A percentile compares a stretch with the other conserved stretches of the same genome.
Conservation (phyloP, 352 stramenopile genomes). For the Phytopythium oedochilum region DNA sequence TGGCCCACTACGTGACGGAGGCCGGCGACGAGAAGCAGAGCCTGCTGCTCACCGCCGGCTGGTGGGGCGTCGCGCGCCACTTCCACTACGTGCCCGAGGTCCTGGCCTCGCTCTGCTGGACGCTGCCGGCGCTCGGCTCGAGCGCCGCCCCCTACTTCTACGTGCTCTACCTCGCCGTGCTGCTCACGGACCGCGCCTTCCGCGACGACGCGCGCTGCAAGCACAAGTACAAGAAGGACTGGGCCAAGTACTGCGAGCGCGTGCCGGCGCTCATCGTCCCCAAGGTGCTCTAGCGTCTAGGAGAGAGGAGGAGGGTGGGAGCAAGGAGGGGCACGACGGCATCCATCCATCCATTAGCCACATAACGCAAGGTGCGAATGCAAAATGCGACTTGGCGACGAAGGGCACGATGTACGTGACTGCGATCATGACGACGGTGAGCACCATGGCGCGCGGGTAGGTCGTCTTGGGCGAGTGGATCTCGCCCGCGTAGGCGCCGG, state of each 20-base stretch:
- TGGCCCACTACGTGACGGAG: slow-evolving; percentile 90
- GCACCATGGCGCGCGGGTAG: slow-evolving; percentile 82
- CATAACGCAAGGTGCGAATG: too few species aligned
- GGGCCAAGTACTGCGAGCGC: slow-evolving; percentile 88
- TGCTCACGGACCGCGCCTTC: slow-evolving; percentile 94
- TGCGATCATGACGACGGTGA: slow-evolving; percentile 73
- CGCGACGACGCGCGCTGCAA: slow-evolving; percentile 94
- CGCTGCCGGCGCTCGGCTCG: slow-evolving; percentile 48
- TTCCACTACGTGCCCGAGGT: slow-evolving; percentile 96
- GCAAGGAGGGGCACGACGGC: too few species aligned
- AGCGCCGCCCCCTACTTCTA: slow-evolving; percentile 86
- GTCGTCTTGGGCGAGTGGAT: slow-evolving; percentile 71
- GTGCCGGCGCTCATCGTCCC: slow-evolving; percentile 89
- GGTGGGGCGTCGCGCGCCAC: slow-evolving; percentile 93
- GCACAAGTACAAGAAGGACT: slow-evolving; percentile 96
- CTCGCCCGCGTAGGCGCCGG: slow-evolving; percentile 86
- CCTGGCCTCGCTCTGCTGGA: slow-evolving; percentile 75
- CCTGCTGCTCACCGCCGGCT: slow-evolving; percentile 90
- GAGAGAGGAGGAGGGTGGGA: too few species aligned
- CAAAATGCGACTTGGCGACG: too few species aligned
- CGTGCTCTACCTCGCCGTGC: slow-evolving; percentile 87
- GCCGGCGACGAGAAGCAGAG: slow-evolving; percentile 87
- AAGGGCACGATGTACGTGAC: slow-evolving; percentile 85
- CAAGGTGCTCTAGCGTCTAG: slow-evolving; percentile 78
- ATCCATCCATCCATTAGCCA: too few species aligned